Base-by-base conservation (phyloP, 2,329 filamentous ascomycete species). In the Fusarium chlamydosporum region DNA sequence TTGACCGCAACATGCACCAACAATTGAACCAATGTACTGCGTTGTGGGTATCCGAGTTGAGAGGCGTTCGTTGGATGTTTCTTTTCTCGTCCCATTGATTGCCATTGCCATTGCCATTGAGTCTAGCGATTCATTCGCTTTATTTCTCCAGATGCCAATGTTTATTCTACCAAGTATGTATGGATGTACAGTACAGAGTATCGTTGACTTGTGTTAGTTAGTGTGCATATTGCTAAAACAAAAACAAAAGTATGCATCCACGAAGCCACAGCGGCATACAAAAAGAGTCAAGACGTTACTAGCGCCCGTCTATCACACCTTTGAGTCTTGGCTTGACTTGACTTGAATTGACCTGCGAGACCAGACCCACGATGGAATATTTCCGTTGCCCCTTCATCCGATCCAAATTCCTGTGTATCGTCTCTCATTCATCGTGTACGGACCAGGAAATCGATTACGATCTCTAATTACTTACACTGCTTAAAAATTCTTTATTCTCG, bases 211-310 rank as follows among this genome's bases (percentile, higher is more conserved):
- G 20, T 26, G 20, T 26, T 47, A 55, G 56, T 38, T 47, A 55
- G 56, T 38, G 45, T 65, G 26, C 60, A 42, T 45, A 61, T 43
- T 43, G 53, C 58, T n/a, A n/a, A n/a, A n/a, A n/a, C n/a, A n/a
- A n/a, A n/a, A n/a, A n/a, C n/a, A 50, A 67, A 61, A 56, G 61
- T 50, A 56, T 64, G 41, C 46, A 70, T 60, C 42, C 53, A 64
- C 43, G 45, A 48, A 63, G 38, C 38, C 42, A 26, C 35, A 58
- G 60, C 41, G 63, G 56, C 57, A 70, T 60, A 68, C 40, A 64
- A 65, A 54, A 56, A 59, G 64, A 65, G 65, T 59, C 59, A 67
- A 63, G 61, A 59, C 65, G 61, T 63, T 71, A 43, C 46, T 69
- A 71, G 68, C 56, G 56, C 61, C 68, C 68, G 59, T 71, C 68